Base-by-base conservation (phyloP, 169 alveolate species). In the Babesia ovata region DNA sequence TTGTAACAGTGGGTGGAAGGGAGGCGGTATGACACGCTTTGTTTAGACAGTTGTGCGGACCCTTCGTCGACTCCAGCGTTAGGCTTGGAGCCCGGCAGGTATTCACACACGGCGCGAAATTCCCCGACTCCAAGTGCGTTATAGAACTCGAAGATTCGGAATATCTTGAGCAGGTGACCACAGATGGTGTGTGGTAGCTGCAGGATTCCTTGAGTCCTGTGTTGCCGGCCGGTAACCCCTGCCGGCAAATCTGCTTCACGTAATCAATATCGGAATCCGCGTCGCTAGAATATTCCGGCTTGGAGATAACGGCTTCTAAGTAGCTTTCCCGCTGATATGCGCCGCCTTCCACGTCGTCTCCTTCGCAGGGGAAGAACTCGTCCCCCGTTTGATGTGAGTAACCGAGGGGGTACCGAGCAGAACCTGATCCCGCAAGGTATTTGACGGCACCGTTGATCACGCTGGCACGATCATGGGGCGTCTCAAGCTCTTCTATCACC, bases 401-500 rank as follows among this genome's bases (percentile, higher is more conserved):
- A 28, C 67, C 14, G 24, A 67, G 66, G 12, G 76, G 54, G 60
- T 67, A 67, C 36, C 36, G 42, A 19, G 79, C 83, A 63, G 52
- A 62, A n/a, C 60, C 29, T n/a, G 88, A 72, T 17, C 88, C 88
- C 29, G 88, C 88, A 21, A 81, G 74, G 69, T 81, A 81, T 22
- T 63, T 28, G n/a, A 81, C 73, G 8, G 85, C 76, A 0, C 50
- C 85, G 49, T 54, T 73, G 26, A 70, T 42, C 45, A 70, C 88
- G 12, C 73, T 57, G 22, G 61, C 29, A 16, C 72, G 59, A n/a
- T 83, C 86, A 28, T 56, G 57, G 21, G 86, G 86, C 42, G 90
- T 75, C 50, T 83, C 90, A n/a, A 83, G 60, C 62, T 83, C 90
- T 46, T 52, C 71, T 39, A 83, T 50, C 16, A 50, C 86, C 70